A percentile compares a stretch with the other conserved stretches of the same genome.
phyloP scores from a whole-genome alignment of 768 basidiomycete genomes.

The Suillus luteus region DNA sequence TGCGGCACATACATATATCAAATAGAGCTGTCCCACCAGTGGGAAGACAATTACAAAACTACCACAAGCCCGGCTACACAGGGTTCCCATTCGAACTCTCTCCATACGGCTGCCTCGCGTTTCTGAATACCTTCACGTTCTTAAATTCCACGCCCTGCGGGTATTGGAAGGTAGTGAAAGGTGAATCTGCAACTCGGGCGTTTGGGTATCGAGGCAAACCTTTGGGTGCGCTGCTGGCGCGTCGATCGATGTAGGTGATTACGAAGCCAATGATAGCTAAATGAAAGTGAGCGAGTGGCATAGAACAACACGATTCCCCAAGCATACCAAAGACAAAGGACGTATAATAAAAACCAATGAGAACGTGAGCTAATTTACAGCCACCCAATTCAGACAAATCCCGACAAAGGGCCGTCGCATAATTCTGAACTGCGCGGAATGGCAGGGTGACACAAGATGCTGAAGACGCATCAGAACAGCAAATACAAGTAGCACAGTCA shows the following conservation, averaged over 20 bases:
- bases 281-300: no score
- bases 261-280: no score
- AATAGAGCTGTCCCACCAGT: constrained; percentile 8
- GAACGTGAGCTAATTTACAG: constrained; percentile 23
- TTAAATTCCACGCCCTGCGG: constrained; percentile 15
- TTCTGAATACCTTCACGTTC: constrained; percentile 24
- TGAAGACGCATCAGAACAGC: constrained; percentile 9
- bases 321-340: no score
- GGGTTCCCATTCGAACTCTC: constrained; percentile 26
- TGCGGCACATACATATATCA: neutral
- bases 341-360: constrained; percentile 16
- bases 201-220: no score
- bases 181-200: no score
- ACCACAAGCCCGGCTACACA: constrained; percentile 3
- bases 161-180: no score
- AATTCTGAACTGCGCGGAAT: constrained; percentile 27
- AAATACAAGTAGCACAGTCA: neutral
- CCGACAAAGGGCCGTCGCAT: constrained; percentile 23
- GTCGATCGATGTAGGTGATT: no score
- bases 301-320: no score
- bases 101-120: constrained; percentile 7
- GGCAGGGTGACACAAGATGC: constrained; percentile 27
- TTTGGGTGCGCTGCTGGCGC: no score
- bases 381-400: constrained; percentile 29
- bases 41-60: neutral